These are phyloP conservation scores for Stellera chamaejasme DNA, from an alignment of 345 rosid genomes.

Conservation along the genomic window DNA sequence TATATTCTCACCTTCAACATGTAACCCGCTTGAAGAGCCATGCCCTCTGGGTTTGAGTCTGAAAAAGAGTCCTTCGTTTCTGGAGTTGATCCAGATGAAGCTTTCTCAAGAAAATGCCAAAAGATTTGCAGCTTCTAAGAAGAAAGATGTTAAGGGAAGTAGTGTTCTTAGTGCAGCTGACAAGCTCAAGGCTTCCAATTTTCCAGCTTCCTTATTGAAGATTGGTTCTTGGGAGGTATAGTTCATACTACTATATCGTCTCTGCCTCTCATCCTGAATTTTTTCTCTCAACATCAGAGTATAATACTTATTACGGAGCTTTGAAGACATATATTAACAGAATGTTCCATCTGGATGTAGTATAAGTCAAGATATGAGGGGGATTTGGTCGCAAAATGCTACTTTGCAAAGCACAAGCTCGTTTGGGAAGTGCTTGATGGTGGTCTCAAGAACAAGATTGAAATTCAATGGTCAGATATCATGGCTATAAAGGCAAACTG, in stretches of 20 bases:
- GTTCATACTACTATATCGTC: neutral
- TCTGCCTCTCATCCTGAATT: neutral
- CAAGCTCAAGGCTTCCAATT: slow-evolving; percentile 67
- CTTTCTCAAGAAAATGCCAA: slow-evolving; percentile 33
- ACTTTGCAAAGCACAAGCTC: slow-evolving; percentile 70
- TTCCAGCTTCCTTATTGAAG: slow-evolving; percentile 45
- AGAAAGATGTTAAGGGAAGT: slow-evolving; percentile 15
- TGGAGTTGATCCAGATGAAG: slow-evolving; percentile 61
- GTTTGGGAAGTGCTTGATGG: slow-evolving; percentile 87
- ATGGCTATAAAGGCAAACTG: slow-evolving; percentile 51
- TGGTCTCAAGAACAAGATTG: slow-evolving; percentile 68
- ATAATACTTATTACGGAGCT: neutral
- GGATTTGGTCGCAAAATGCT: slow-evolving; percentile 70
- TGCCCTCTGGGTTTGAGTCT: slow-evolving; percentile 63
- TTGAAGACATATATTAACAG: neutral
- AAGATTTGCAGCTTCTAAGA: slow-evolving; percentile 12
- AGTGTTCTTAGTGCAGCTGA: slow-evolving; percentile 18
- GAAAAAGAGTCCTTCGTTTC: slow-evolving; percentile 53
- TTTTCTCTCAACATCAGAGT: neutral
- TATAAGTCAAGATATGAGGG: slow-evolving; percentile 63
- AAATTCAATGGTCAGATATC: slow-evolving; percentile 77
- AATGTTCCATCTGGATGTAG: slow-evolving; percentile 19
- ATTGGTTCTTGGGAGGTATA: slow-evolving; percentile 79
- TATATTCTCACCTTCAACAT: slow-evolving; percentile 18
- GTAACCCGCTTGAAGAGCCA: slow-evolving; percentile 47